These are phyloP conservation scores for Ceratocystis colombiana DNA, from an alignment of 2,329 filamentous ascomycete genomes.

Conservation along the genomic window DNA sequence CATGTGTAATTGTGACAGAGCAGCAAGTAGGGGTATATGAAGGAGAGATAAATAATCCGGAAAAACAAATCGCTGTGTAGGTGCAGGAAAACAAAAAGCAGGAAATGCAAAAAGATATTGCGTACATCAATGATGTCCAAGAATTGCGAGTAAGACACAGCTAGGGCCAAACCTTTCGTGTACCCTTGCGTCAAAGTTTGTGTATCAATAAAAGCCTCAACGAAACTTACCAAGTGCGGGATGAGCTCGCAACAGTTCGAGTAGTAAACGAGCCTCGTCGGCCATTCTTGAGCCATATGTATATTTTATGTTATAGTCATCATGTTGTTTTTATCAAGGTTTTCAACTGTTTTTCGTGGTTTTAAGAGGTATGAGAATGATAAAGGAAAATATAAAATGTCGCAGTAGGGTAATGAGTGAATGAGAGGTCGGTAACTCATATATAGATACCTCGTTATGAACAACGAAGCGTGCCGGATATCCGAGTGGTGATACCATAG, in stretches of 20 bases:
- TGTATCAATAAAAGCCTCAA: neutral
- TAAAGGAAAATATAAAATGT: constrained; percentile 30
- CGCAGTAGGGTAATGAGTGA: constrained; percentile 30
- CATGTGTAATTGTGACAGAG: neutral
- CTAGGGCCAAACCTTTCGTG: neutral
- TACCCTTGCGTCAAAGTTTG: neutral
- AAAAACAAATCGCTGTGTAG: constrained; percentile 3
- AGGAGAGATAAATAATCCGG: constrained; percentile 3
- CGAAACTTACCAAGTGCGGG: neutral
- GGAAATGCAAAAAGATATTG: neutral
- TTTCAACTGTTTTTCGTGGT: constrained; percentile 25
- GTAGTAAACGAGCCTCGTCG: neutral
- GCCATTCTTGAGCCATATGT: constrained; percentile 19
- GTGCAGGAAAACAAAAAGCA: neutral
- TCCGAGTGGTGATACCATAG: constrained; percentile 25
- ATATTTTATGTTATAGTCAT: neutral
- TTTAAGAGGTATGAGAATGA: constrained; percentile 15
- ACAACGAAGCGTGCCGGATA: neutral
- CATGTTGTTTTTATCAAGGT: constrained; percentile 12
- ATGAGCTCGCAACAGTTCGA: neutral
- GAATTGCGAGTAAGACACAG: neutral
- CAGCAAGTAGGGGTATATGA: constrained; percentile 1
- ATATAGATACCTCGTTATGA: neutral
- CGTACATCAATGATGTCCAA: constrained; percentile 1
- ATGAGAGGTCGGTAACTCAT: constrained; percentile 29